Percentiles rank a stretch among this genome's conserved stretches.
Conservation (phyloP, 2,329 filamentous ascomycete species). For the Sporothrix brunneoviolacea region DNA sequence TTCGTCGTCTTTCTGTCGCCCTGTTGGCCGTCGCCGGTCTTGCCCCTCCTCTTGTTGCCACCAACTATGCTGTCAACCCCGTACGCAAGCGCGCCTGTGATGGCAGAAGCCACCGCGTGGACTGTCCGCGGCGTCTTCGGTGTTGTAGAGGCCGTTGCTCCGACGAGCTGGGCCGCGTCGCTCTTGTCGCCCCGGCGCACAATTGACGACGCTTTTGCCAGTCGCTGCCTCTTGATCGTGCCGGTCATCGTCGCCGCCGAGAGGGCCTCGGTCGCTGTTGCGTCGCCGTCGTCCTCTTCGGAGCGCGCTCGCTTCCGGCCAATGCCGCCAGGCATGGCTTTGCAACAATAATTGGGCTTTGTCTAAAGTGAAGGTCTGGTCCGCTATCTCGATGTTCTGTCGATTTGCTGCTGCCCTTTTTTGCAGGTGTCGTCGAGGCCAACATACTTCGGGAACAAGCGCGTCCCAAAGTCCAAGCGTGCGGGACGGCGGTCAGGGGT, state of each 20-base stretch:
- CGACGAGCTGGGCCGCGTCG: not conserved
- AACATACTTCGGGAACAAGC: not conserved
- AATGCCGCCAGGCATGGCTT: slow-evolving; percentile 12
- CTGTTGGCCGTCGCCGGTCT: not conserved
- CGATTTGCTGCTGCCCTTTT: not conserved
- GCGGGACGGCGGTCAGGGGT: not conserved
- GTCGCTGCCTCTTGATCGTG: slow-evolving; percentile 5
- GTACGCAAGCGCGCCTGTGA: slow-evolving; percentile 13
- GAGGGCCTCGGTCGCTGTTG: not conserved
- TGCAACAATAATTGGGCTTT: too few species aligned
- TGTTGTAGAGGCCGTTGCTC: slow-evolving; percentile 5
- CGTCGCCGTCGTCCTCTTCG: not conserved
- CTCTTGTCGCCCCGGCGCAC: not conserved
- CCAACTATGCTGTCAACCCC: slow-evolving; percentile 5
- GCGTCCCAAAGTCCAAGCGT: not conserved
- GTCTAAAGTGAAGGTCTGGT: too few species aligned
- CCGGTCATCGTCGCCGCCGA: not conserved
- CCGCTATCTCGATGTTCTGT: too few species aligned
- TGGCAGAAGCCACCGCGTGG: slow-evolving; percentile 18
- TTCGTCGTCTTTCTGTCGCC: not conserved
- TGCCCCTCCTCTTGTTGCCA: not conserved
- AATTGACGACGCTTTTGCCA: not conserved
- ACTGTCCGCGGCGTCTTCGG: slow-evolving; percentile 20
- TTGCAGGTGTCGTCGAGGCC: too few species aligned
- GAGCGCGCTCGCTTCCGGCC: slow-evolving; percentile 14